A percentile compares a stretch with the other conserved stretches of the same genome.
phyloP scores from a whole-genome alignment of 2,329 filamentous ascomycete species.

The Diatrype stigma region DNA sequence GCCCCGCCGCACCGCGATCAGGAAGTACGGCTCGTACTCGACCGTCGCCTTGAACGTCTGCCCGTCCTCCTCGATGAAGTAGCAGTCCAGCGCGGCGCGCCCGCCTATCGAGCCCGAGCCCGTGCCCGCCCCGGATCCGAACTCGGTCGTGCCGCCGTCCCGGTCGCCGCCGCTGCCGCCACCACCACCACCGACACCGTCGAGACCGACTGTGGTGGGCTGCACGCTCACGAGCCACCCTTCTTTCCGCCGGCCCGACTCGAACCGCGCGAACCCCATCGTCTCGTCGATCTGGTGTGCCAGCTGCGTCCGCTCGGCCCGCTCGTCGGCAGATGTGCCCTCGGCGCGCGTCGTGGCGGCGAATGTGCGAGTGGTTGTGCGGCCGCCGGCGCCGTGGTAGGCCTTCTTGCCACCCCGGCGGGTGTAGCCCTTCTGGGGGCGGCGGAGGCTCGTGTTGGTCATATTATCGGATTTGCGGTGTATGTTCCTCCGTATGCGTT shows the following conservation, averaged over 20 bases:
- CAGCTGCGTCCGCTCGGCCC: slow-evolving; percentile 77
- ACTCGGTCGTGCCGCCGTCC: too few relatives aligned
- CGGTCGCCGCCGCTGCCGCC: background rate
- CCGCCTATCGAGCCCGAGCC: slow-evolving; percentile 58
- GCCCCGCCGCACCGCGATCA: slow-evolving; percentile 84
- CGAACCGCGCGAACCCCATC: slow-evolving; percentile 91
- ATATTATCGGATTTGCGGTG: slow-evolving; percentile 33
- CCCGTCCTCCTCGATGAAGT: slow-evolving; percentile 88
- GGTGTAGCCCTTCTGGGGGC: slow-evolving; percentile 63
- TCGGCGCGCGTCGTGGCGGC: slow-evolving; percentile 73
- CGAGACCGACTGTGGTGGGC: slow-evolving; percentile 65
- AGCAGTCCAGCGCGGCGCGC: slow-evolving; percentile 88
- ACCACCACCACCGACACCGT: slow-evolving; percentile 68
- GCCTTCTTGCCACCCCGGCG: slow-evolving; percentile 63
- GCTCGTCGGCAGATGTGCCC: slow-evolving; percentile 87
- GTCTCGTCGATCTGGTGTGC: slow-evolving; percentile 88
- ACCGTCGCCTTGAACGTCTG: slow-evolving; percentile 93
- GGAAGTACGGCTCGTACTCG: slow-evolving; percentile 94
- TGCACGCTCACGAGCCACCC: slow-evolving; percentile 98
- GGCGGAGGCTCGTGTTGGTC: slow-evolving; percentile 57
- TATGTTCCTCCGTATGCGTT: too few relatives aligned
- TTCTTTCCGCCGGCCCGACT: slow-evolving; percentile 72
- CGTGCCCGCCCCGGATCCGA: too few relatives aligned
- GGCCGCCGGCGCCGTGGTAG: slow-evolving; percentile 58
- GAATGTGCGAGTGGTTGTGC: slow-evolving; percentile 71